phyloP scores from a whole-genome alignment of 106 monocot genomes.

The Apostasia ramifera region DNA sequence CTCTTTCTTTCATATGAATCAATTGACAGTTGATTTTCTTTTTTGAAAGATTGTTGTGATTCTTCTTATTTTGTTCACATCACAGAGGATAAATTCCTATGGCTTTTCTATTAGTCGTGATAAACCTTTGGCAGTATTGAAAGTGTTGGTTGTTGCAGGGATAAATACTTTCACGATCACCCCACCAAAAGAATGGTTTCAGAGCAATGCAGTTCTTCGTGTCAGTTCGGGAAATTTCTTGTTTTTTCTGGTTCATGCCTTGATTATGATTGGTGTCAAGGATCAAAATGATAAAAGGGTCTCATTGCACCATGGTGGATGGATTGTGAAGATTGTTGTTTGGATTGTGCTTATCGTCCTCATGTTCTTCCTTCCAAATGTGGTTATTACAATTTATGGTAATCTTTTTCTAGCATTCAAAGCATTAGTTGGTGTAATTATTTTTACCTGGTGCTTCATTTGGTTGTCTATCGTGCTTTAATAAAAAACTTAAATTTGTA shows the following conservation, averaged over 20 bases:
- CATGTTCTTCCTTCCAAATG: slow-evolving; percentile 89
- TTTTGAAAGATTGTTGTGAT: too few relatives aligned
- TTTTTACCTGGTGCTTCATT: neutral
- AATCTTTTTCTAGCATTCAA: slow-evolving; percentile 12
- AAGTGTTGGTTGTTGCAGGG: slow-evolving; percentile 43
- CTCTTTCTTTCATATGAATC: too few relatives aligned
- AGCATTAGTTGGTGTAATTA: neutral
- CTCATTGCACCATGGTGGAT: slow-evolving; percentile 96
- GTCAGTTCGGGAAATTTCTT: slow-evolving; percentile 95
- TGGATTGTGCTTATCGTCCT: slow-evolving; percentile 71
- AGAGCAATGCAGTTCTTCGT: slow-evolving; percentile 74
- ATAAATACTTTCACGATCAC: slow-evolving; percentile 69
- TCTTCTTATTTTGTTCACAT: neutral
- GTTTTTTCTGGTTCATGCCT: slow-evolving; percentile 70
- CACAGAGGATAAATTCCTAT: neutral
- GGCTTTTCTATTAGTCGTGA: neutral
- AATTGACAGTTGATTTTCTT: too few relatives aligned
- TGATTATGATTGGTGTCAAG: slow-evolving; percentile 91
- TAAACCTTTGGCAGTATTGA: neutral
- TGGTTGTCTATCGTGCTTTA: neutral
- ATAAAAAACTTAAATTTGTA: neutral
- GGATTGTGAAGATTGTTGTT: slow-evolving; percentile 60
- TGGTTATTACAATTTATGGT: slow-evolving; percentile 75
- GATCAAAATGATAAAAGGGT: slow-evolving; percentile 84
- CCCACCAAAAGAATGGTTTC: slow-evolving; percentile 93